Evolutionary conservation across 805 yeast genomes (phyloP), one percentile per base, ranked within the genome.

Genomic region (Kazachstania kunashirensis): DNA sequence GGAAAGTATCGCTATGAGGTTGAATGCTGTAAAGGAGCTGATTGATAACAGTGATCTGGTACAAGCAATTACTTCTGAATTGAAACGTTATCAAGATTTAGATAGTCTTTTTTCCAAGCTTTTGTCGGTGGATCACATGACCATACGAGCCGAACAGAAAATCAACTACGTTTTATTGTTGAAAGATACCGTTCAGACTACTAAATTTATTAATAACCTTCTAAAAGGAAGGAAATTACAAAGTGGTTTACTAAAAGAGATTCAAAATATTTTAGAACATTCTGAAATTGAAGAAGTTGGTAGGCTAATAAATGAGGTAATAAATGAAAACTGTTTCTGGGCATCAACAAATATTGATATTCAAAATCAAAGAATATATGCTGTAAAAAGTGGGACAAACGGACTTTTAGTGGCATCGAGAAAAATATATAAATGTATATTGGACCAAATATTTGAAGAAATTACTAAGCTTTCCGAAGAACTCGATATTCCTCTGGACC

Each of bases 321-420:
- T 69, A 6, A 68, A 66, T 43, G 68, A 65, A 24, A 72, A 67
- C 40, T 62, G 67, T 34, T 35, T 39, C 2, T 66, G 70, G 71
- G 71, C 69, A 0, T 47, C 48, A 0, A 50, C 59, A 1, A 48
- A 63, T 1, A 41, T 65, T 4, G 70, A 69, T 32, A 43, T 68
- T 24, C 63, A 60, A 42, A 68, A 67, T 41, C 74, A 68, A 39
- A 56, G 57, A 41, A 56, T 65, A 20, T 66, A 63, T 48, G 73
- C 74, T 0, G 64, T 69, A 0, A 68, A 57, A 40, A 49, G 63
- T 25, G 72, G 71, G 0, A 45, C 52, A 2, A 69, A 70, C 46
- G 75, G 75, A 0, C 43, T 70, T 9, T 46, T 70, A 1, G 72
- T 67, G 45, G 61, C 67, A 0, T 66, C 70, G 3, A 50, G 74